These are phyloP conservation scores for Colletotrichum sojae DNA, from an alignment of 2,329 filamentous ascomycete genomes.

Conservation along the genomic window DNA sequence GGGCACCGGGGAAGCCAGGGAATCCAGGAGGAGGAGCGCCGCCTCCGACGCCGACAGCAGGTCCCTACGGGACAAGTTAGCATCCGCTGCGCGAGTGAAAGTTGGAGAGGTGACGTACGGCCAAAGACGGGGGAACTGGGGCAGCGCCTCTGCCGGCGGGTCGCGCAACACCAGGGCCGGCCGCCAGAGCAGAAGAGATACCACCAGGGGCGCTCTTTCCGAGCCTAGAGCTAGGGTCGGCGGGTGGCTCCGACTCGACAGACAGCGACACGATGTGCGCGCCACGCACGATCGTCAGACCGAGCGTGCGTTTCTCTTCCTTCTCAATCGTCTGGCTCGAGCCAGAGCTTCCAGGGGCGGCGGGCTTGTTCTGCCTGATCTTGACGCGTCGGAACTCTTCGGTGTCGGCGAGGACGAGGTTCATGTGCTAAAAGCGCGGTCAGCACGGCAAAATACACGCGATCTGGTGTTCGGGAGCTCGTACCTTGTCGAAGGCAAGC, in stretches of 20 bases:
- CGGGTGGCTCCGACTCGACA: slow-evolving; percentile 94
- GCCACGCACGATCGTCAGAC: slow-evolving; percentile 93
- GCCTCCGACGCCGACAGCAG: slow-evolving; percentile 88
- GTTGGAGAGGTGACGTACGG: slow-evolving; percentile 64
- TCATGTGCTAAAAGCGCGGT: slow-evolving; percentile 84
- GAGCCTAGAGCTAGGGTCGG: slow-evolving; percentile 91
- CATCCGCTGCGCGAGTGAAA: not conserved
- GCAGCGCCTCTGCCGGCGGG: slow-evolving; percentile 87
- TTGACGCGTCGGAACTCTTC: slow-evolving; percentile 97
- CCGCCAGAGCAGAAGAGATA: slow-evolving; percentile 78
- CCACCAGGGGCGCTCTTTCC: slow-evolving; percentile 82
- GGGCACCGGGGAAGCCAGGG: slow-evolving; percentile 66
- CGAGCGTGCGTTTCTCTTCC: slow-evolving; percentile 98
- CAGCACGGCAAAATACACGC: slow-evolving; percentile 28
- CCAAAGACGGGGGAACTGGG: slow-evolving; percentile 79
- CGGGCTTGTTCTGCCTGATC: slow-evolving; percentile 82
- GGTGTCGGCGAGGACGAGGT: slow-evolving; percentile 97
- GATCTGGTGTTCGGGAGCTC: slow-evolving; percentile 25
- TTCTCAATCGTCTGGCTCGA: slow-evolving; percentile 81
- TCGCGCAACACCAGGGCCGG: slow-evolving; percentile 90
- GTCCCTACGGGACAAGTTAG: slow-evolving; percentile 66
- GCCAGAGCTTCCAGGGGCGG: slow-evolving; percentile 73
- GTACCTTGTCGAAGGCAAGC: slow-evolving; percentile 97
- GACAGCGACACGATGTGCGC: slow-evolving; percentile 95
- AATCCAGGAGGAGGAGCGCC: slow-evolving; percentile 74